Conservation (phyloP, 2,329 filamentous ascomycete genomes). For the Tolypocladium tropicale region DNA sequence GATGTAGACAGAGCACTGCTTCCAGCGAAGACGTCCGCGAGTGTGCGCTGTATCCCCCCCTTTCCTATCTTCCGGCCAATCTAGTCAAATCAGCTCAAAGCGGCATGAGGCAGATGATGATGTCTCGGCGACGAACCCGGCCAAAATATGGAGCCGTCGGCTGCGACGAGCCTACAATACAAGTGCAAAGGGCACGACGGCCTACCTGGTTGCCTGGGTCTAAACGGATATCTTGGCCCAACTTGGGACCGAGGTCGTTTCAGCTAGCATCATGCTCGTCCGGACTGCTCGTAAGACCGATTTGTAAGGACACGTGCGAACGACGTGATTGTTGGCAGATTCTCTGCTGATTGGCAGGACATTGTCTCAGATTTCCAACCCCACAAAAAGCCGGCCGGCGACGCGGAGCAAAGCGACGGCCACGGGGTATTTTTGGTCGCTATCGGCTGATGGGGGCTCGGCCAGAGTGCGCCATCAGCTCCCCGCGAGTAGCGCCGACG, state of each 20-base stretch:
- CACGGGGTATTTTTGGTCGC: not conserved
- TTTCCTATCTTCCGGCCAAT: too few relatives aligned
- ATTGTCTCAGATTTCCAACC: not conserved
- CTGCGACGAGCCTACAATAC: not conserved
- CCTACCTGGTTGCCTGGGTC: not conserved
- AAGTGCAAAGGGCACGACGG: not conserved
- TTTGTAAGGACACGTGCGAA: not conserved
- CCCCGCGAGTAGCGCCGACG: not conserved
- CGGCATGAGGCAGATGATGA: too few relatives aligned
- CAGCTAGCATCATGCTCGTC: not conserved
- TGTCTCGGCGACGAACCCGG: not conserved
- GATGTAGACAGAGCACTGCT: too few relatives aligned
- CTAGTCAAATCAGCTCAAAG: too few relatives aligned
- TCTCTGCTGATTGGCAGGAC: too few relatives aligned
- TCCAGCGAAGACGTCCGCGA: too few relatives aligned
- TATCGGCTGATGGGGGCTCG: not conserved
- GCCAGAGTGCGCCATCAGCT: not conserved
- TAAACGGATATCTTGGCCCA: not conserved
- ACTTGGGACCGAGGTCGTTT: too few relatives aligned
- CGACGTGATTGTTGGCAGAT: not conserved
- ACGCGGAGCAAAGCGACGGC: not conserved
- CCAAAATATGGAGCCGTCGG: not conserved
- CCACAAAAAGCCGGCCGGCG: not conserved
- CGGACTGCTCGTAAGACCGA: not conserved
- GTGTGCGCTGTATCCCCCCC: too few relatives aligned